phyloP scores from a whole-genome alignment of 1,139 yeast genomes.

The Nakaseomyces glabratus region DNA sequence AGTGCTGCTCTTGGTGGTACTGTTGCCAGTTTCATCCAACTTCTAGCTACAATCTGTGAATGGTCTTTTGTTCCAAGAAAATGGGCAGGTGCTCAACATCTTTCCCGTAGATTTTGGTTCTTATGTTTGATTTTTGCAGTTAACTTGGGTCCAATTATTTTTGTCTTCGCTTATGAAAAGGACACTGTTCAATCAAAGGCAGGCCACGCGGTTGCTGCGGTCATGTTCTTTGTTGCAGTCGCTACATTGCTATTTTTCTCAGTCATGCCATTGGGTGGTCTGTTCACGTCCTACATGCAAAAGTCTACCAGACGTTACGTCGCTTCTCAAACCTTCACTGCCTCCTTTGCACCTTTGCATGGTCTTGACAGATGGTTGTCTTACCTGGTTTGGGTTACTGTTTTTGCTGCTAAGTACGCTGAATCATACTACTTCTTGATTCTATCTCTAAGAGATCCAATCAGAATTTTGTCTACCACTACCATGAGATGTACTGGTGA shows the following conservation, averaged over 20 bases:
- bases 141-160: conserved; percentile 81
- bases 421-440: conserved; percentile 94
- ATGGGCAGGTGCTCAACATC: conserved; percentile 99
- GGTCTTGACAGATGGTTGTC: conserved; percentile 98
- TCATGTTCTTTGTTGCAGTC: conserved; percentile 82
- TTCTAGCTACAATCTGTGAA: conserved; percentile 81
- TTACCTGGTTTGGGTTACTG: conserved; percentile 79
- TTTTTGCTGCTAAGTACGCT: conserved; percentile 75
- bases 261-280: conserved; percentile 93
- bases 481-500: conserved; percentile 81
- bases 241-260: conserved; percentile 80
- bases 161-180: conserved; percentile 78
- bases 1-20: conserved; percentile 89
- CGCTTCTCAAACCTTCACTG: conserved; percentile 93
- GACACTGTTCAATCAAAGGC: conserved; percentile 57
- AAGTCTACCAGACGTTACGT: conserved; percentile 83
- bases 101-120: conserved; percentile 77
- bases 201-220: conserved; percentile 76
- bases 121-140: conserved; percentile 54
- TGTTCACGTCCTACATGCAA: conserved; percentile 87
- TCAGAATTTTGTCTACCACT: conserved; percentile 60
- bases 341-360: conserved; percentile 67
- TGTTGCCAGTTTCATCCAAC: conserved; percentile 71
- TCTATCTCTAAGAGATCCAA: conserved; percentile 87
- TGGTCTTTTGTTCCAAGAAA: conserved; percentile 96